Evolutionary conservation across 23 red algal genomes (phyloP).

Genomic region (Gracilaria domingensis): DNA sequence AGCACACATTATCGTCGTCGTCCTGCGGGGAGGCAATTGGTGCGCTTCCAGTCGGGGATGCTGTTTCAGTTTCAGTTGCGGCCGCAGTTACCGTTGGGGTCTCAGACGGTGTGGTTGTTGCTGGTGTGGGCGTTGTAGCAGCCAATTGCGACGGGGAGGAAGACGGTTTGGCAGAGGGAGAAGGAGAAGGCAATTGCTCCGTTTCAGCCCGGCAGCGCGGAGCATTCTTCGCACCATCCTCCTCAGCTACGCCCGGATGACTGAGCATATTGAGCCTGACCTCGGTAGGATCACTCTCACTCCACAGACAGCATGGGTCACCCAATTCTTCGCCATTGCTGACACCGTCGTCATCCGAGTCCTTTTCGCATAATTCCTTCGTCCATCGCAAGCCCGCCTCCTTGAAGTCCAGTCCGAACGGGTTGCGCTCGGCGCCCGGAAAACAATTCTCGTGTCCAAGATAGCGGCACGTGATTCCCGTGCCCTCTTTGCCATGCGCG

Average conservation of each 20-base stretch:
- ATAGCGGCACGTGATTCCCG: slow-evolving; percentile 47
- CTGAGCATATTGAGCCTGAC: slow-evolving; percentile 3
- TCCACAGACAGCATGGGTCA: slow-evolving; percentile 80
- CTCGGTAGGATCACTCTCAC: neutral
- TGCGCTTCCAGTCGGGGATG: neutral
- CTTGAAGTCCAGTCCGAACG: slow-evolving; percentile 72
- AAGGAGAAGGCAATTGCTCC: neutral
- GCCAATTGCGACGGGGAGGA: neutral
- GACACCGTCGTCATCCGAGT: slow-evolving; percentile 79
- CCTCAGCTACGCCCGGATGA: slow-evolving; percentile 34
- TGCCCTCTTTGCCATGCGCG: neutral
- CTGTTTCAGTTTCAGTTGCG: too few relatives aligned
- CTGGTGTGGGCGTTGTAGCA: neutral
- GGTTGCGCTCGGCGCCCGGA: slow-evolving; percentile 58
- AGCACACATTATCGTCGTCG: slow-evolving; percentile 25
- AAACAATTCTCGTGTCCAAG: slow-evolving; percentile 62
- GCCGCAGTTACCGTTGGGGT: too few relatives aligned
- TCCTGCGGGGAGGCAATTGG: neutral
- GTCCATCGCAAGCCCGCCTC: slow-evolving; percentile 32
- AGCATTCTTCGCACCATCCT: slow-evolving; percentile 14
- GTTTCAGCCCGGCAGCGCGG: neutral
- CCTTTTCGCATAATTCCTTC: slow-evolving; percentile 61
- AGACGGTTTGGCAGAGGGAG: neutral
- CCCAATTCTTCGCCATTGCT: slow-evolving; percentile 77
- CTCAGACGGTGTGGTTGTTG: too few relatives aligned